Conservation (phyloP, 2,329 filamentous ascomycete genomes). For the Aspergillus brunneoviolaceus region DNA sequence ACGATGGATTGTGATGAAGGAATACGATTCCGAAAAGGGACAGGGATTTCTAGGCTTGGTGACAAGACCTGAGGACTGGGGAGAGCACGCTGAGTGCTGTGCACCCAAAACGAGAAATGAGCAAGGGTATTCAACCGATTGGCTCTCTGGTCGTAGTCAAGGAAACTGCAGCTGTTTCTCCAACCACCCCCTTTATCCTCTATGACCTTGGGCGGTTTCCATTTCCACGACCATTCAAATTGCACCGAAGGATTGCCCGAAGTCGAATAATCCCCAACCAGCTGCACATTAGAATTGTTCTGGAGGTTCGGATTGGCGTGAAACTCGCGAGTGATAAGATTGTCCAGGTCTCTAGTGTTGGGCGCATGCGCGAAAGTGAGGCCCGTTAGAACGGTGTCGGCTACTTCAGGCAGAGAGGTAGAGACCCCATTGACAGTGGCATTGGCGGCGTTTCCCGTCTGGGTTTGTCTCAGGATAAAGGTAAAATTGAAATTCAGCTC, state of each 20-base stretch:
- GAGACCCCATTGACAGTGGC: constrained; percentile 51
- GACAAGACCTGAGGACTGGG: constrained; percentile 63
- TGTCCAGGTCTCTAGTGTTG: constrained; percentile 83
- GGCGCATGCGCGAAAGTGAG: constrained; percentile 91
- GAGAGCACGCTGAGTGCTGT: constrained; percentile 57
- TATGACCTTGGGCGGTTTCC: constrained; percentile 78
- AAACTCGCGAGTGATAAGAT: constrained; percentile 90
- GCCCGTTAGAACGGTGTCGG: constrained; percentile 79
- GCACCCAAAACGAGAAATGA: constrained; percentile 93
- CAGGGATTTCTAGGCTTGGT: constrained; percentile 69
- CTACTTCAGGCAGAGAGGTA: constrained; percentile 49
- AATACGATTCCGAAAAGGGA: constrained; percentile 74
- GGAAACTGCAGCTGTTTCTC: constrained; percentile 95
- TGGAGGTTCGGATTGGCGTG: constrained; percentile 96
- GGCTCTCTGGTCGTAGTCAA: constrained; percentile 93
- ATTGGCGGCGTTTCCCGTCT: constrained; percentile 51
- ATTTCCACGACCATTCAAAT: constrained; percentile 96
- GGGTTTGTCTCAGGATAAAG: constrained; percentile 68
- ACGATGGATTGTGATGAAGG: constrained; percentile 86
- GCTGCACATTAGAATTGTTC: constrained; percentile 92
- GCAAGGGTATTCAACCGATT: constrained; percentile 86
- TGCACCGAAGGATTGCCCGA: constrained; percentile 78
- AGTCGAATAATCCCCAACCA: constrained; percentile 90
- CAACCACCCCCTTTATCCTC: constrained; percentile 89
- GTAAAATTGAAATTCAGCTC: constrained; percentile 92